Evolutionary conservation across 345 rosid species (phyloP), one percentile per base, ranked within the genome.

Genomic region (Murraya koenigii): DNA sequence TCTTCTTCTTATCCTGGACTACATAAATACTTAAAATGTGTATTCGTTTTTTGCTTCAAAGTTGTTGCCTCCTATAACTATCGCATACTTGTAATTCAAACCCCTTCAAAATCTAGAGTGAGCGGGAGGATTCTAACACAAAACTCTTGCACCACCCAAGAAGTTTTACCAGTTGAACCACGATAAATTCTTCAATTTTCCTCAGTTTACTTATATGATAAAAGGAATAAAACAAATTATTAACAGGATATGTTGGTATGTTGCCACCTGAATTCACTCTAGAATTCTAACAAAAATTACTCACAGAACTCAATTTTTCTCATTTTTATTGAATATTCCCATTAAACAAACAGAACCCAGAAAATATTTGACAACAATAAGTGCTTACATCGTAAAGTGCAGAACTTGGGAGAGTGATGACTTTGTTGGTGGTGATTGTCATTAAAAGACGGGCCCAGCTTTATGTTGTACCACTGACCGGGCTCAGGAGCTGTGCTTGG

Each of bases 361-460:
- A 23, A 80, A 80, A 60, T 2, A n/a, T 69, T 28, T 30, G 8
- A 54, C 28, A 41, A 68, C 32, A 9, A 32, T 36, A 32, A 15
- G 58, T 8, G 67, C 87, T 78, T 74, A 91, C 97, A 94, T 14
- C 95, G 92, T 78, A 94, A 81, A 79, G 95, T 87, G 86, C 92
- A 92, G 85, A 87, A 89, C 85, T 77, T 88, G 80, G 89, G 78
- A 72, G 85, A 79, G 23, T 77, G 79, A 15, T 79, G 76, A 39
- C n/a, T n/a, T n/a, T 33, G 66, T n/a, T 64, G 66, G 36, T 78
- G 76, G 65, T 82, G 69, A 66, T 38, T 81, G 56, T 87, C 87
- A 36, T 80, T 86, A 86, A 92, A 88, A 62, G 97, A 89, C 58
- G 91, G 83, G 2, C 97, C 98, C 54, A 94, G 81, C 25, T 74